Evolutionary conservation across 2,329 filamentous ascomycete genomes (phyloP), one percentile per base, ranked within the genome.

Genomic region (Phaeosphaeriaceae sp.): DNA sequence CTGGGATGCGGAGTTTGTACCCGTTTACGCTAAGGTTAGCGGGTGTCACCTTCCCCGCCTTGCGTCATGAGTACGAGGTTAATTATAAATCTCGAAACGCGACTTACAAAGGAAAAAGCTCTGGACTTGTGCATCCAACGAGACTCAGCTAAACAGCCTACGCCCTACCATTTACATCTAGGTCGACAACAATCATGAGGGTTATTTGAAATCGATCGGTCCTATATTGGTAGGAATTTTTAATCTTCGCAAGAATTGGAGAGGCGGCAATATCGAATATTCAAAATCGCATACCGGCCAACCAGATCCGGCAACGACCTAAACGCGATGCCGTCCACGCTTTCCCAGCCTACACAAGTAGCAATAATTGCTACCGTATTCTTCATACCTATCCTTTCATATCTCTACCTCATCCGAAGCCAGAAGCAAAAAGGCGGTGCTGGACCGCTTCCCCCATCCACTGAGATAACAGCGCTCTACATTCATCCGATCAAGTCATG

Each of bases 401-500:
- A 70, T 26, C n/a, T 69, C 4, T 63, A 60, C 43, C 61, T 64
- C 15, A 64, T 46, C 2, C 58, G 46, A 11, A 45, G 6, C 7
- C 46, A 54, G 7, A 38, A 49, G 40, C 6, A 23, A n/a, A 60
- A 58, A 44, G 59, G 40, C 9, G 43, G 41, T 18, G 55, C 59
- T 23, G 63, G 61, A 11, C 64, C 71, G 15, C 53, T 72, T 2
- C 73, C 72, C n/a, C 58, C 64, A 18, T 57, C 73, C 12, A 77
- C 76, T 0, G 70, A 77, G 38, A 72, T 81, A 30, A 73, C 74
- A n/a, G 72, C 71, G 3, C 73, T 87, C 9, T 79, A 79, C 47
- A 77, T 87, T 59, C 87, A 87, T 64, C 85, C 85, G 11, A 83
- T 87, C 61, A 87, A 87, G 64, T 87, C 84, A 52, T 87, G 85